Percentiles rank a stretch among this genome's conserved stretches.
phyloP scores from a whole-genome alignment of 2,329 filamentous ascomycete genomes.

The Claviceps pusilla region DNA sequence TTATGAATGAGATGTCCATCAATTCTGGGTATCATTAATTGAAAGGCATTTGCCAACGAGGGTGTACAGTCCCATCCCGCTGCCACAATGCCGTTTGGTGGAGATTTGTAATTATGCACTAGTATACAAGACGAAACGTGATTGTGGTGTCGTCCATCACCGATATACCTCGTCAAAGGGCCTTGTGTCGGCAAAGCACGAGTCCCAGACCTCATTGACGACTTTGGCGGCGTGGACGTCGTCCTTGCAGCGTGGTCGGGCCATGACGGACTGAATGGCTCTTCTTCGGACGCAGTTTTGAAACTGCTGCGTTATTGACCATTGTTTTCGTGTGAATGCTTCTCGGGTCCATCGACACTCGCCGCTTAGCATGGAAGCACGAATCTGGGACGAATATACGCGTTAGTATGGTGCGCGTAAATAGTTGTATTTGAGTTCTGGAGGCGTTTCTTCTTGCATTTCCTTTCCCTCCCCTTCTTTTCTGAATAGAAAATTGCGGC shows the following conservation, averaged over 20 bases:
- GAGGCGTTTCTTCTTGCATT: not conserved
- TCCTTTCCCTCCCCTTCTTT: not conserved
- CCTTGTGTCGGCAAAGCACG: conserved; percentile 83
- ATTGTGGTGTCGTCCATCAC: conserved; percentile 21
- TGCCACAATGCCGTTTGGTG: not conserved
- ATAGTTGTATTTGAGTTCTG: not conserved
- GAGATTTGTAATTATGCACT: conserved; percentile 2
- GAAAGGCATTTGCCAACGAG: not conserved
- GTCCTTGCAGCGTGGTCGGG: conserved; percentile 66
- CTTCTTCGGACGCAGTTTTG: conserved; percentile 79
- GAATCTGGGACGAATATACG: conserved; percentile 43
- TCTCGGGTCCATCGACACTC: conserved; percentile 87
- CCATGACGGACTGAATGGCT: conserved; percentile 65
- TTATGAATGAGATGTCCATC: not conserved
- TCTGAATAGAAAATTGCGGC: too few relatives aligned
- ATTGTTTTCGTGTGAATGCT: conserved; percentile 71
- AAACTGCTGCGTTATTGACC: conserved; percentile 80
- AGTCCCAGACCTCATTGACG: conserved; percentile 97
- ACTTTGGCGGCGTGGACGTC: conserved; percentile 74
- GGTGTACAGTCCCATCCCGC: not conserved
- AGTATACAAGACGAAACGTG: not conserved
- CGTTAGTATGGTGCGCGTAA: not conserved
- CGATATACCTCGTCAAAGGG: conserved; percentile 96
- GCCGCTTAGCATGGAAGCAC: conserved; percentile 80
- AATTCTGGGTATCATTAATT: conserved; percentile 1